Percentiles rank a stretch among this genome's conserved stretches.
These are phyloP conservation scores for Endotrypanum monterogeii DNA, from an alignment of 208 protist species.

Conservation along the genomic window DNA sequence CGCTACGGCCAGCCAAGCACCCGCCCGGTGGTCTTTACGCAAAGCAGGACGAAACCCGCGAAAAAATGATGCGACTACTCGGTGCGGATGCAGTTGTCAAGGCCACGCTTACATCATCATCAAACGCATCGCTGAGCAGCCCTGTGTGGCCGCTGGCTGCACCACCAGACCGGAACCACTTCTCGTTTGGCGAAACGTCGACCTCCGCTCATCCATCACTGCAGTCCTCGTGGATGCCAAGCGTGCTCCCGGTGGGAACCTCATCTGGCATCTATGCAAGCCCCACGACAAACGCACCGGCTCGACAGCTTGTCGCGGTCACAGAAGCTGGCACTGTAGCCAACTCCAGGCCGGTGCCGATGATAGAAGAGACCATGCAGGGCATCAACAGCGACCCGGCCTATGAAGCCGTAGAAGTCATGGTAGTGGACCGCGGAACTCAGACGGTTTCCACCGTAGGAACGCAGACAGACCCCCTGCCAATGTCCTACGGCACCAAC, in stretches of 20 bases:
- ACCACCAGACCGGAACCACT: slow-evolving; percentile 19
- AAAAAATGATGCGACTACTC: slow-evolving; percentile 57
- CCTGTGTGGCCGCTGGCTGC: slow-evolving; percentile 19
- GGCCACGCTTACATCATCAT: slow-evolving; percentile 19
- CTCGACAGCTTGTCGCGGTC: not conserved
- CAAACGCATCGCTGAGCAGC: slow-evolving; percentile 7
- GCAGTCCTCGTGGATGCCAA: slow-evolving; percentile 8
- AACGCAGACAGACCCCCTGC: slow-evolving; percentile 76
- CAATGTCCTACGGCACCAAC: slow-evolving; percentile 23
- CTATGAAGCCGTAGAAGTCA: slow-evolving; percentile 67
- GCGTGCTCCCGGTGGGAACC: not conserved
- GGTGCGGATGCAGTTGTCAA: slow-evolving; percentile 42
- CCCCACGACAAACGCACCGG: not conserved
- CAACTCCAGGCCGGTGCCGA: slow-evolving; percentile 23
- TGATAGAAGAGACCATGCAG: slow-evolving; percentile 28
- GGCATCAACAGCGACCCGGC: slow-evolving; percentile 8
- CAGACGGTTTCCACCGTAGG: slow-evolving; percentile 72
- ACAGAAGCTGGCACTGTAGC: slow-evolving; percentile 12
- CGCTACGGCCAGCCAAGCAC: slow-evolving; percentile 18
- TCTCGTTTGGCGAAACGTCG: slow-evolving; percentile 26
- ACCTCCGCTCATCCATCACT: slow-evolving; percentile 3
- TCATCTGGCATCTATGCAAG: not conserved
- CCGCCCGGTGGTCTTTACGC: slow-evolving; percentile 12
- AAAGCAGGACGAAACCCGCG: slow-evolving; percentile 60
- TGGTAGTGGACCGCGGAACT: slow-evolving; percentile 84